Evolutionary conservation across 1,139 yeast species (phyloP), one percentile per base, ranked within the genome.

Genomic region (Sugiyamaella castrensis): DNA sequence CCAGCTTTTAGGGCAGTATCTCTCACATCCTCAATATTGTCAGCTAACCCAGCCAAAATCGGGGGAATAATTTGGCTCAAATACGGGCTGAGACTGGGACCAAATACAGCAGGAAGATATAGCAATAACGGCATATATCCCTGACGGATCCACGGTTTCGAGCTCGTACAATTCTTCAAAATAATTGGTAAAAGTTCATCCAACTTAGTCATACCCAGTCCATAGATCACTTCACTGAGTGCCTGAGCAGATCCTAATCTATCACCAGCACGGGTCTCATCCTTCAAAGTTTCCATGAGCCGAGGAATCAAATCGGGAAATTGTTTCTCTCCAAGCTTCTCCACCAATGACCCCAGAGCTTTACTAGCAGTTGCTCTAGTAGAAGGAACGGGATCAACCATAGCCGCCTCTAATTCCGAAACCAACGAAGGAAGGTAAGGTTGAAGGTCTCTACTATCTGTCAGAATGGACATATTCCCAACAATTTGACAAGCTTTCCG

Each of bases 321-420:
- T 61, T 82, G 84, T 40, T 87, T 95, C 69, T 94, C 99, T 52
- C 99, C 99, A 40, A 94, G 75, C 67, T 91, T 92, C 67, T 92
- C 98, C 46, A 92, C 97, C 58, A 94, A 75, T 0, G 97, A 89
- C 57, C 99, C 99, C 51, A 94, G 74, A 0, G 98, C 98, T 71
- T 97, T 83, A 26, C 97, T 92, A 26, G 98, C 98, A 32, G 97
- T 94, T 1, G 98, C 94, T 67, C 98, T 81, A 0, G 98, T 92
- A 39, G 85, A 87, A 33, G 98, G 96, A 45, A 94, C 98, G 1
- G 98, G 98, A 63, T 94, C 99, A 50, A 94, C 97, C 96, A 94
- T 91, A 1, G 98, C 96, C 38, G 79, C 75, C 66, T 92, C 96
- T 53, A 94, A 79, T 61, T 89, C 97, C 11, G 80, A 77, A 40